These are phyloP conservation scores for Fimicolochytrium jonesii DNA, from an alignment of 192 early-diverging fungal genomes.

Conservation along the genomic window DNA sequence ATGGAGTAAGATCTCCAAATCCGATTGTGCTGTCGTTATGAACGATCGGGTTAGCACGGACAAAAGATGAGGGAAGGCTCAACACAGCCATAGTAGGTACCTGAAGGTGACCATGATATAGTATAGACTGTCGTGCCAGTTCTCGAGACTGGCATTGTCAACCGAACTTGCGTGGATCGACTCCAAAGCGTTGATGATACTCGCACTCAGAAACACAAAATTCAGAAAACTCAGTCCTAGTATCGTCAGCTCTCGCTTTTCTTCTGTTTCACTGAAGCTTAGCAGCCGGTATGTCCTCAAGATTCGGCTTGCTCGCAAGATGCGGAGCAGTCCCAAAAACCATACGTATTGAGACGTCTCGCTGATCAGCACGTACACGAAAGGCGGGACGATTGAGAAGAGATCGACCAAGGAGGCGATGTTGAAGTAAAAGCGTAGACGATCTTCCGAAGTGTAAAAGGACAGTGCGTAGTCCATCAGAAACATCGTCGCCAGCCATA, in stretches of 20 bases:
- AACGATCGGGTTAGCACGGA: not conserved
- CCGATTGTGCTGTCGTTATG: constrained; percentile 45
- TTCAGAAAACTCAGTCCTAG: constrained; percentile 47
- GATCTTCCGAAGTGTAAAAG: constrained; percentile 52
- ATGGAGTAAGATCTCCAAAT: constrained; percentile 52
- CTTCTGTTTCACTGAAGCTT: constrained; percentile 49
- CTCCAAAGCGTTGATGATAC: constrained; percentile 51
- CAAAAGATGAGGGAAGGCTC: too few relatives aligned
- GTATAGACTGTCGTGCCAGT: constrained; percentile 54
- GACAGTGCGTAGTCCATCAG: constrained; percentile 43
- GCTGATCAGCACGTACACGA: constrained; percentile 46
- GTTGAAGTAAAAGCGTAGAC: constrained; percentile 50
- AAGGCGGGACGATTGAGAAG: constrained; percentile 50
- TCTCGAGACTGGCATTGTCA: constrained; percentile 22
- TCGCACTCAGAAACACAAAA: constrained; percentile 51
- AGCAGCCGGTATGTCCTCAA: constrained; percentile 48
- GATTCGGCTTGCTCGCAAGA: constrained; percentile 48
- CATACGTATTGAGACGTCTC: constrained; percentile 45
- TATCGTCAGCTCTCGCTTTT: constrained; percentile 46
- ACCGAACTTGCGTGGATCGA: constrained; percentile 26
- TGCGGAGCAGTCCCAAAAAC: constrained; percentile 51
- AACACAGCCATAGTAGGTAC: constrained; percentile 6
- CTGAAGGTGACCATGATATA: constrained; percentile 57
- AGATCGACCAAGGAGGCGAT: constrained; percentile 42
- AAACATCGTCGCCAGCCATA: constrained; percentile 43